phyloP scores from a whole-genome alignment of 768 basidiomycete genomes.

The Rhizopogon vinicolor region DNA sequence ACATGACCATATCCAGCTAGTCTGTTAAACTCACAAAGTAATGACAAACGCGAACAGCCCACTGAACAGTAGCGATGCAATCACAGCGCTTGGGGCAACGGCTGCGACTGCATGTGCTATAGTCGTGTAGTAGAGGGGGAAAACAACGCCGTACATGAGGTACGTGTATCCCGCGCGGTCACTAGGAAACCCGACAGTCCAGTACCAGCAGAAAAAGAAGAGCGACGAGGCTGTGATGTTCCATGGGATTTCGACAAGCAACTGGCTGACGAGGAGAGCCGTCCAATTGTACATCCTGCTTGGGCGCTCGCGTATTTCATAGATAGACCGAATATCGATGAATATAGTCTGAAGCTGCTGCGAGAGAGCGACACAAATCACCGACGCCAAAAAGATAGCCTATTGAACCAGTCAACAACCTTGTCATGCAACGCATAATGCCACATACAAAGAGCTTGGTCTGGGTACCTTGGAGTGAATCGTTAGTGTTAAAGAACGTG shows the following conservation, averaged over 20 bases:
- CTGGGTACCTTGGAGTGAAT: conserved; percentile 54
- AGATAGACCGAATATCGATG: conserved; percentile 51
- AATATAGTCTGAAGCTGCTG: conserved; percentile 64
- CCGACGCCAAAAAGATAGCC: conserved; percentile 54
- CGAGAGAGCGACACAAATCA: conserved; percentile 46
- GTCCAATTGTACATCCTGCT: conserved; percentile 66
- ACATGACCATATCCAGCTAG: not conserved
- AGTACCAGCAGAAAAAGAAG: conserved; percentile 67
- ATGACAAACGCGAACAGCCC: conserved; percentile 60
- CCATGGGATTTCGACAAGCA: conserved; percentile 58
- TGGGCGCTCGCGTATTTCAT: conserved; percentile 62
- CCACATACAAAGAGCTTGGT: conserved; percentile 59
- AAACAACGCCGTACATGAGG: conserved; percentile 48
- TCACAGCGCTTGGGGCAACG: conserved; percentile 55
- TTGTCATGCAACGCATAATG: not conserved
- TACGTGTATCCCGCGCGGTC: conserved; percentile 57
- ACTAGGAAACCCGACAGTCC: conserved; percentile 57
- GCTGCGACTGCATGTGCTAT: conserved; percentile 59
- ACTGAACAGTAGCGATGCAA: conserved; percentile 54
- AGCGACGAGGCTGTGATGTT: conserved; percentile 53
- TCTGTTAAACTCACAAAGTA: conserved; percentile 39
- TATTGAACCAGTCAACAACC: conserved; percentile 14
- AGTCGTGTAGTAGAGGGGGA: conserved; percentile 58
- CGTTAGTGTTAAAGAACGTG: conserved; percentile 54
- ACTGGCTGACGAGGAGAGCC: conserved; percentile 48